phyloP scores from a whole-genome alignment of 1,139 yeast species.

The Pichia sp. region DNA sequence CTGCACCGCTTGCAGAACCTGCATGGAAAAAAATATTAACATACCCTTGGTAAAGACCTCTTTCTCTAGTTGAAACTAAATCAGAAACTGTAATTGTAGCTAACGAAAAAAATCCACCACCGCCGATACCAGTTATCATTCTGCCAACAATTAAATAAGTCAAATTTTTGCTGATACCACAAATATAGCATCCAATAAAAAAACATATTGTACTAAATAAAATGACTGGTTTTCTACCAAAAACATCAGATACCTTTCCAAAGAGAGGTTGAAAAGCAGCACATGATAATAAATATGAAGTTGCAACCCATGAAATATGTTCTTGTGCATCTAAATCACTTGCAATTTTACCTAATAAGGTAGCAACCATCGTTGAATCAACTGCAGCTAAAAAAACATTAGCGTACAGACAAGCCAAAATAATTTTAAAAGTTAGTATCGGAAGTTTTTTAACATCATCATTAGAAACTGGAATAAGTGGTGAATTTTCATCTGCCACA shows the following conservation, averaged over 20 bases:
- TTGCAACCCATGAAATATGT: conserved; percentile 35
- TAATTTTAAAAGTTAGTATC: conserved; percentile 10
- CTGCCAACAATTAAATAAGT: conserved; percentile 51
- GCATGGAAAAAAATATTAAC: conserved; percentile 44
- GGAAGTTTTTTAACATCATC: not conserved
- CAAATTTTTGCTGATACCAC: conserved; percentile 55
- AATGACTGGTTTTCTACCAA: conserved; percentile 38
- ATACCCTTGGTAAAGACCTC: conserved; percentile 49
- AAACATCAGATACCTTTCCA: conserved; percentile 70
- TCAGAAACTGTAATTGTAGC: conserved; percentile 50
- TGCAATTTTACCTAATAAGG: conserved; percentile 37
- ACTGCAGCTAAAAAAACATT: conserved; percentile 53
- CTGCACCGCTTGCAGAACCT: conserved; percentile 53
- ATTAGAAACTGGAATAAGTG: conserved; percentile 7
- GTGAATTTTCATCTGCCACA: conserved; percentile 8
- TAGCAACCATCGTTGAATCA: conserved; percentile 63
- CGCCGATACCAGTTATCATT: conserved; percentile 52
- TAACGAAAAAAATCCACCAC: conserved; percentile 47
- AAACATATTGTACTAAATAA: conserved; percentile 50
- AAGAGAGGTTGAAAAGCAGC: conserved; percentile 61
- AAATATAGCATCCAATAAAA: conserved; percentile 55
- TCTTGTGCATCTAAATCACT: conserved; percentile 28
- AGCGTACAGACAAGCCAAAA: conserved; percentile 19
- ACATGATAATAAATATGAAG: conserved; percentile 43
- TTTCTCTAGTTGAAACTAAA: conserved; percentile 44